Base-by-base conservation (phyloP, 2,329 filamentous ascomycete genomes). In the Epichloe gansuensis region DNA sequence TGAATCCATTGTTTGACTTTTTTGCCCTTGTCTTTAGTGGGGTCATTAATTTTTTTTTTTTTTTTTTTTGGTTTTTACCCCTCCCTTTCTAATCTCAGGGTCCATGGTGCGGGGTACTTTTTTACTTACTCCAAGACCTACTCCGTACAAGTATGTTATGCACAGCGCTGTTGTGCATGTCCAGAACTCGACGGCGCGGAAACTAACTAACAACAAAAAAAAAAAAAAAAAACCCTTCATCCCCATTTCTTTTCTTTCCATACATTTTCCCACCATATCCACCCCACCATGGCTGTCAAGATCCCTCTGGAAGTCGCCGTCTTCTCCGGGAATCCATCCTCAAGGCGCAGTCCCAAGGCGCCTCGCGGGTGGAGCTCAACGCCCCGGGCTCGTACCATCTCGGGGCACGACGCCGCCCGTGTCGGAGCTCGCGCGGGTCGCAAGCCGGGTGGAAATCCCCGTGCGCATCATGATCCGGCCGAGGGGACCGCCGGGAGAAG, bases 381-480 rank as follows among this genome's bases (percentile, higher is more conserved):
- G 71, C 70, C 3, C 59, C 64, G 9, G 72, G 68, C 3, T 80
- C 78, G 1, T 81, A 81, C 57, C 52, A 60, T 1, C 62, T 58
- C 1, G 77, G 46, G 78, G 78, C 7, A 68, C 76, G 15, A 81
- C 78, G 1, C 78, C 78, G 2, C 59, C 67, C 0, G 28, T 71
- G 3, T 57, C 63, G 8, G 71, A 76, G 17, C 65, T 78, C 43
- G 44, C 55, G 2, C 52, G 53, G 2, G 61, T 73, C 28, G 56
- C 57, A 21, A 37, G 52, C 37, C 52, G 58, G 52, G 54, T 66
- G 28, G 50, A 62, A 11, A 64, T 73, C 28, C 70, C 76, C 0
- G 59, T 80, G 39, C 75, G 76, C 42, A 60, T 81, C 60, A 80
- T 80, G 75, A 76, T 82, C 56, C 74, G 78, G 8, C 76, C 77